Evolutionary conservation across 1,284 basidiomycete species (phyloP).

Genomic region (Ustilago tritici): DNA sequence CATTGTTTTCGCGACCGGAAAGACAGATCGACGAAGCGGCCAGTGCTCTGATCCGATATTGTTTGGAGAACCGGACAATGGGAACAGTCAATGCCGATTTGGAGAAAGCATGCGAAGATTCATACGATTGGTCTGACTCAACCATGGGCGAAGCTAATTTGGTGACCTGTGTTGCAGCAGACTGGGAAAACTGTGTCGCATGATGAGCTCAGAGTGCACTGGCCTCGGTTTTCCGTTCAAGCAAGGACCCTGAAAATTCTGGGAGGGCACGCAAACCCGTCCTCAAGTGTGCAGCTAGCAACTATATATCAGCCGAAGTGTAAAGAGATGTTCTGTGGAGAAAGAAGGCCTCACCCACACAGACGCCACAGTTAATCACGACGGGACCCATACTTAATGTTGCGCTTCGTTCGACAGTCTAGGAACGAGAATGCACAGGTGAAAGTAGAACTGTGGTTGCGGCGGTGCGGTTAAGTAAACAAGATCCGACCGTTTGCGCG

Average conservation of each 20-base stretch:
- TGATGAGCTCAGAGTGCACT: neutral
- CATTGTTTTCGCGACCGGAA: neutral
- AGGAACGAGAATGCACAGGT: neutral
- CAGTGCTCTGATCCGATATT: neutral
- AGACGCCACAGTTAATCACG: neutral
- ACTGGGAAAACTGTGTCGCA: neutral
- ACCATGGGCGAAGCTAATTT: neutral
- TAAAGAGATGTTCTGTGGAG: conserved; percentile 8
- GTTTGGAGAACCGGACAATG: neutral
- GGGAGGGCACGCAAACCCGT: too few relatives aligned
- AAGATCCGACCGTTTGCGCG: neutral
- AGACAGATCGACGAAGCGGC: neutral
- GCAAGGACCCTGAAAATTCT: conserved; percentile 13
- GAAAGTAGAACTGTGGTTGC: neutral
- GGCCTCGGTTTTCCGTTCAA: neutral
- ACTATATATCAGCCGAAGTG: neutral
- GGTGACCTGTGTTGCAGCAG: neutral
- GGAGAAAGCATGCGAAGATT: neutral
- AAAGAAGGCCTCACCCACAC: neutral
- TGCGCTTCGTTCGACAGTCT: neutral
- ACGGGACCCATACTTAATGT: neutral
- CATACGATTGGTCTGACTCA: neutral
- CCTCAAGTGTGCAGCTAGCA: neutral
- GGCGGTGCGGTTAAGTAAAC: conserved; percentile 10
- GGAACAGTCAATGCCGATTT: neutral